A percentile compares a stretch with the other conserved stretches of the same genome.
These are phyloP conservation scores for Chrysosporium keratinophilum DNA, from an alignment of 2,329 filamentous ascomycete genomes.

Conservation along the genomic window DNA sequence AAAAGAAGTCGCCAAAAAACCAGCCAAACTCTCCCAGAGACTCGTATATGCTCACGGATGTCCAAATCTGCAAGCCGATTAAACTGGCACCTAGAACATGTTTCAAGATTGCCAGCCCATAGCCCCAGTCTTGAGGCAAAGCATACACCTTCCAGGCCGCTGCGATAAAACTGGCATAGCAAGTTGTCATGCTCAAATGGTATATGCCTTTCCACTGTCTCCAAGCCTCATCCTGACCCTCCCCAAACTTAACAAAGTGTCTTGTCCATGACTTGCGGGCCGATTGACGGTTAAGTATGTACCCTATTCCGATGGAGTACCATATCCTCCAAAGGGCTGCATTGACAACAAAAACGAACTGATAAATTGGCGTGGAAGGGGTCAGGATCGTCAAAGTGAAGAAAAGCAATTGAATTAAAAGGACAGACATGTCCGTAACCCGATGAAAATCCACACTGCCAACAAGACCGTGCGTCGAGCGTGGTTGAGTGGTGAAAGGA, in stretches of 20 bases:
- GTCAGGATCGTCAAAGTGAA: conserved; percentile 63
- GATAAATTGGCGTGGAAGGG: conserved; percentile 63
- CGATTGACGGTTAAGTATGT: conserved; percentile 76
- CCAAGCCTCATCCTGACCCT: conserved; percentile 85
- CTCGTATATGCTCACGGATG: conserved; percentile 83
- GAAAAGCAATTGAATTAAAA: conserved; percentile 67
- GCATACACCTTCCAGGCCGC: conserved; percentile 96
- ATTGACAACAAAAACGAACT: conserved; percentile 69
- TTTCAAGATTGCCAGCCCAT: conserved; percentile 73
- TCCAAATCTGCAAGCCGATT: conserved; percentile 84
- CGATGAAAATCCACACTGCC: conserved; percentile 88
- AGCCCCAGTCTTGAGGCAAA: conserved; percentile 73
- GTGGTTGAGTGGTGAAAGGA: conserved; percentile 45
- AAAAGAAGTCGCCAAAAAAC: conserved; percentile 99
- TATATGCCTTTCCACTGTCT: conserved; percentile 96
- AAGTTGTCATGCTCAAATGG: conserved; percentile 83
- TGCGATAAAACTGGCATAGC: conserved; percentile 76
- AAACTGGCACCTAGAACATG: conserved; percentile 75
- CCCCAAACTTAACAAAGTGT: conserved; percentile 94
- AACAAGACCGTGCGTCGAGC: conserved; percentile 69
- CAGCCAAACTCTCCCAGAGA: conserved; percentile 95
- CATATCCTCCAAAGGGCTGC: conserved; percentile 77
- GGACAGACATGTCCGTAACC: conserved; percentile 68
- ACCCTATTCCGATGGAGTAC: conserved; percentile 81
- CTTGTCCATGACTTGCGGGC: conserved; percentile 89